A percentile compares a stretch with the other conserved stretches of the same genome.
phyloP scores from a whole-genome alignment of 1,139 yeast genomes.

The Meyerozyma athensensis region DNA sequence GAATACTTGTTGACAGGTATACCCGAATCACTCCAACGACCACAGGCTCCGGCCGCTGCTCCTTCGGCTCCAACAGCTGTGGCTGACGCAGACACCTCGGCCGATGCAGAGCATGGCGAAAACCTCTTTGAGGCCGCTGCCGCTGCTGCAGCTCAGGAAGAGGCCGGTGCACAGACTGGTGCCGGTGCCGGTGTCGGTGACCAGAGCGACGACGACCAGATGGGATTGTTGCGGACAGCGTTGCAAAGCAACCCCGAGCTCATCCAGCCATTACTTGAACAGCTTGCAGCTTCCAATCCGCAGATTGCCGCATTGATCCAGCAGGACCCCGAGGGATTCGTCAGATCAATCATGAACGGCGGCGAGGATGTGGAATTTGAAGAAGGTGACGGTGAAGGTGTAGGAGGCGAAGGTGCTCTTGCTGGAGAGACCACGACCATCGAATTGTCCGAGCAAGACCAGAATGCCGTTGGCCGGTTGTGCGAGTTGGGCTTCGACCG shows the following conservation, averaged over 20 bases:
- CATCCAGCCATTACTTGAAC: slow-evolving; percentile 78
- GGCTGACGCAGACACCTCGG: slow-evolving; percentile 22
- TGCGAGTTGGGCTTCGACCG: slow-evolving; percentile 93
- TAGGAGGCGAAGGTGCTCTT: slow-evolving; percentile 26
- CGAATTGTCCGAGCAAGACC: slow-evolving; percentile 75
- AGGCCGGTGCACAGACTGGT: slow-evolving; percentile 18
- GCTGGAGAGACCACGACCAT: slow-evolving; percentile 43
- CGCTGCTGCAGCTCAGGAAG: slow-evolving; percentile 37
- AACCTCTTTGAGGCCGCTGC: slow-evolving; percentile 29
- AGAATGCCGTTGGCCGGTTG: slow-evolving; percentile 79
- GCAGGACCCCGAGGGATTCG: slow-evolving; percentile 81
- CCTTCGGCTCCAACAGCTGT: slow-evolving; percentile 17
- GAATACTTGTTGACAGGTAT: slow-evolving; percentile 90
- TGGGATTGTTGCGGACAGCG: slow-evolving; percentile 69
- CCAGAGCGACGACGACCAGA: slow-evolving; percentile 46
- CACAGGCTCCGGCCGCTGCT: slow-evolving; percentile 21
- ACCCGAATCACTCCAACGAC: slow-evolving; percentile 57
- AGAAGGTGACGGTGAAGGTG: slow-evolving; percentile 20
- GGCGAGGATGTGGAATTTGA: slow-evolving; percentile 45
- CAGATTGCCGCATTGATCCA: slow-evolving; percentile 79
- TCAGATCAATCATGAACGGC: slow-evolving; percentile 64
- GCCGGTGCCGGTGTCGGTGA: slow-evolving; percentile 17
- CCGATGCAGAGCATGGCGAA: slow-evolving; percentile 10
- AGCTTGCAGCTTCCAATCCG: slow-evolving; percentile 79
- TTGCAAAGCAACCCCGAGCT: slow-evolving; percentile 86